phyloP scores from a whole-genome alignment of 371 early-diverging fungal genomes.

The Actinomortierella wolfii region DNA sequence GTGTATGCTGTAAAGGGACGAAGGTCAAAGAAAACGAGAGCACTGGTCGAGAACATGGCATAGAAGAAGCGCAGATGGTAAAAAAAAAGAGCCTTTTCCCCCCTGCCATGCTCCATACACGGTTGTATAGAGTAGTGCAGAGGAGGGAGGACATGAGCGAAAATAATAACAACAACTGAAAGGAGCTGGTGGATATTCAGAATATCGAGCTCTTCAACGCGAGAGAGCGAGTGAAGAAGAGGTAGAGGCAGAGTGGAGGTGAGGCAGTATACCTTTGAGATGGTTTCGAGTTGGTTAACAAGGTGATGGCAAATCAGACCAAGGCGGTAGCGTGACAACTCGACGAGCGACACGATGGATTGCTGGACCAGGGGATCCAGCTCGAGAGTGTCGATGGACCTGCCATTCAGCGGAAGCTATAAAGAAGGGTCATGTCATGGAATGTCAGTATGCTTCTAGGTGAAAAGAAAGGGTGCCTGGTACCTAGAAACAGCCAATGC shows the following conservation, averaged over 20 bases:
- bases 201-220: not conserved
- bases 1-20: no score
- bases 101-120: not conserved
- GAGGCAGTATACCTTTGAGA: slow-evolving; percentile 59
- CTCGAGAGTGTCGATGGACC: slow-evolving; percentile 61
- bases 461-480: not conserved
- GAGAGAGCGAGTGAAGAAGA: not conserved
- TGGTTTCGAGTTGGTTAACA: slow-evolving; percentile 59
- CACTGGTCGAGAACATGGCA: no score
- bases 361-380: slow-evolving; percentile 71
- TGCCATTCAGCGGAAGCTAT: slow-evolving; percentile 65
- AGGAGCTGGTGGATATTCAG: not conserved
- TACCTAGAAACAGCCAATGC: not conserved
- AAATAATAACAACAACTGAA: no score
- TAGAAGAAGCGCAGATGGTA: no score
- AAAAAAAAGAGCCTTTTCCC: not conserved
- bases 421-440: not conserved
- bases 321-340: slow-evolving; percentile 69
- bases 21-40: no score
- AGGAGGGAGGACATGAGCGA: not conserved
- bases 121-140: not conserved
- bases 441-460: not conserved
- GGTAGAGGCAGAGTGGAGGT: not conserved
- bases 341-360: slow-evolving; percentile 68
- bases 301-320: slow-evolving; percentile 59